These are phyloP conservation scores for Boletus rufocinnamomeus DNA, from an alignment of 768 basidiomycete genomes.

Conservation along the genomic window DNA sequence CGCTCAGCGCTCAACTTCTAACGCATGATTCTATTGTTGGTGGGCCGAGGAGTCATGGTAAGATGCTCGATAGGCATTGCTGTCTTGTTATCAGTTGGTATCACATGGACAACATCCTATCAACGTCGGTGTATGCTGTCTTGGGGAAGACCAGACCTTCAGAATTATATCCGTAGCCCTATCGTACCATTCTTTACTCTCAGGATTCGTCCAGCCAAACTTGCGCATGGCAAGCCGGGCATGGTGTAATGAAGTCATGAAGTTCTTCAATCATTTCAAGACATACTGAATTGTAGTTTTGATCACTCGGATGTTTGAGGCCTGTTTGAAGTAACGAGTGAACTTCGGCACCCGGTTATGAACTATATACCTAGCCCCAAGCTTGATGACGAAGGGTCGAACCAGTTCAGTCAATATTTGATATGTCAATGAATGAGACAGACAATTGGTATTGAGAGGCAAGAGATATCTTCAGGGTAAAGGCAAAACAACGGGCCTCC, in stretches of 20 bases:
- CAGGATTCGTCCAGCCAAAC: neutral
- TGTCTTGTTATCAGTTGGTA: neutral
- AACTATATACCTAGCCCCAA: neutral
- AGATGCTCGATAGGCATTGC: neutral
- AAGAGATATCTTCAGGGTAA: constrained; percentile 14
- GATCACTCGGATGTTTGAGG: neutral
- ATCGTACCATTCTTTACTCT: neutral
- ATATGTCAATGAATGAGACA: neutral
- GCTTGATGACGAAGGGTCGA: neutral
- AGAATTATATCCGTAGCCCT: neutral
- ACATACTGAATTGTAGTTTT: no score
- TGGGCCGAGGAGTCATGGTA: neutral
- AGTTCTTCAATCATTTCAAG: neutral
- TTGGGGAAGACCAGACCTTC: neutral
- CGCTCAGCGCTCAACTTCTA: neutral
- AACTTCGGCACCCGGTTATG: neutral
- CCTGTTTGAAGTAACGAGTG: neutral
- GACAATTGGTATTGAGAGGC: neutral
- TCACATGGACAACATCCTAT: neutral
- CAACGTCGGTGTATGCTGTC: neutral
- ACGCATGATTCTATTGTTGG: neutral
- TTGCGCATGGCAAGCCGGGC: neutral
- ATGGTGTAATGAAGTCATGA: neutral
- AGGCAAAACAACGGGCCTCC: constrained; percentile 20
- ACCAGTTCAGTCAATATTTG: neutral